phyloP scores from a whole-genome alignment of 805 yeast species.

The Yamadazyma sp. region DNA sequence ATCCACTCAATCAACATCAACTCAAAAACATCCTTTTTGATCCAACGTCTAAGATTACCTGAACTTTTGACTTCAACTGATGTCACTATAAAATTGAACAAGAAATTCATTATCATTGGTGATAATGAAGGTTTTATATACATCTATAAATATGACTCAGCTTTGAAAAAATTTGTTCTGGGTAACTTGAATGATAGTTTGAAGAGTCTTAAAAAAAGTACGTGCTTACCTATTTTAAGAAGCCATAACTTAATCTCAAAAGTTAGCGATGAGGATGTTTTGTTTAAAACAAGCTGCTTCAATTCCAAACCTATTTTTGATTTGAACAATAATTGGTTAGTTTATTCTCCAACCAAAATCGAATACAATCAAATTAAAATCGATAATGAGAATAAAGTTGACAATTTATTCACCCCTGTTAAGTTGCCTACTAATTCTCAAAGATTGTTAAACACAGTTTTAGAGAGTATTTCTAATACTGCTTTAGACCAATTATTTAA shows the following conservation, averaged over 20 bases:
- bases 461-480: constrained; percentile 47
- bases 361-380: constrained; percentile 32
- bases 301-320: constrained; percentile 46
- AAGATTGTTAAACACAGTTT: constrained; percentile 46
- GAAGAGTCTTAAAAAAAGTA: constrained; percentile 17
- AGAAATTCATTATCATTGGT: constrained; percentile 19
- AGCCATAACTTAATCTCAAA: constrained; percentile 9
- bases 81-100: constrained; percentile 18
- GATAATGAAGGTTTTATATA: constrained; percentile 22
- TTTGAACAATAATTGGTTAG: constrained; percentile 48
- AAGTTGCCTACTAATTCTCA: constrained; percentile 45
- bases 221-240: constrained; percentile 20
- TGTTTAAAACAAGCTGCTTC: constrained; percentile 28
- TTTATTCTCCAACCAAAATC: constrained; percentile 39
- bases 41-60: constrained; percentile 10
- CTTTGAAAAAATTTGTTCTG: constrained; percentile 3
- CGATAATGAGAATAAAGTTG: constrained; percentile 10
- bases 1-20: constrained; percentile 1
- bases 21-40: not conserved
- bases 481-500: constrained; percentile 51
- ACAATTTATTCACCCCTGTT: constrained; percentile 39
- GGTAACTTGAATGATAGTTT: constrained; percentile 18
- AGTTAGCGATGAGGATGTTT: constrained; percentile 18
- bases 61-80: constrained; percentile 2
- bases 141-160: constrained; percentile 11